Evolutionary conservation across 2,329 filamentous ascomycete species (phyloP), one percentile per base, ranked within the genome.

Genomic region (Hypoxylon sp.): DNA sequence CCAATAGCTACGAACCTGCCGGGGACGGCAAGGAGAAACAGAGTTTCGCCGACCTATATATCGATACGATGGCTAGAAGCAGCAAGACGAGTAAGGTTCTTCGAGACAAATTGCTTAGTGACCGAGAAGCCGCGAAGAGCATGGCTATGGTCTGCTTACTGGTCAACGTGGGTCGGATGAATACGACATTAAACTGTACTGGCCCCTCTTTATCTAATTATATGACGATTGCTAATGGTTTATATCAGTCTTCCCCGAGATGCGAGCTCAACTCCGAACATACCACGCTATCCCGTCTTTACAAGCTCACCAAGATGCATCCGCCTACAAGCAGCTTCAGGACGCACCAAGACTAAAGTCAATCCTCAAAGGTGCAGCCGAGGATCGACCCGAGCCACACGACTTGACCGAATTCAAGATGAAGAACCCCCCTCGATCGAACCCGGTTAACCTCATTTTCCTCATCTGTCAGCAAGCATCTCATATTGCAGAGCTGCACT

Each of bases 61-160:
- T 99, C 76, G 96, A 98, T 81, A 95, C 96, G 67, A 98, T 99
- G 95, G 94, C 96, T 2, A 90, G 94, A 80, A 99, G 96, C 83
- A 98, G 94, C 86, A 99, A 99, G 85, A 98, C 95, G 29, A 98
- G 96, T 86, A 98, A 98, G 83, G 96, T 99, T 54, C 86, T 99
- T 71, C 94, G 97, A 80, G 96, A 99, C 81, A 98, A 99, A 84
- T 86, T 99, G 71, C 87, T 97, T 76, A 96, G 91, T 73, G 96
- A 99, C 79, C 91, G 93, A 76, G 91, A 94, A 71, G 94, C 94
- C 22, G 96, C 95, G 37, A 94, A 97, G 80, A 95, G 94, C 77
- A 99, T 99, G 96, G 96, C 96, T 58, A 99, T 99, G 96, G 95
- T 99, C 65, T 99, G 96, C 81, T 84, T 99, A 72, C 83, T 99